Percentiles rank a stretch among this genome's conserved stretches.
These are phyloP conservation scores for Nematocida sp. DNA, from an alignment of 371 early-diverging fungal species.

Conservation along the genomic window DNA sequence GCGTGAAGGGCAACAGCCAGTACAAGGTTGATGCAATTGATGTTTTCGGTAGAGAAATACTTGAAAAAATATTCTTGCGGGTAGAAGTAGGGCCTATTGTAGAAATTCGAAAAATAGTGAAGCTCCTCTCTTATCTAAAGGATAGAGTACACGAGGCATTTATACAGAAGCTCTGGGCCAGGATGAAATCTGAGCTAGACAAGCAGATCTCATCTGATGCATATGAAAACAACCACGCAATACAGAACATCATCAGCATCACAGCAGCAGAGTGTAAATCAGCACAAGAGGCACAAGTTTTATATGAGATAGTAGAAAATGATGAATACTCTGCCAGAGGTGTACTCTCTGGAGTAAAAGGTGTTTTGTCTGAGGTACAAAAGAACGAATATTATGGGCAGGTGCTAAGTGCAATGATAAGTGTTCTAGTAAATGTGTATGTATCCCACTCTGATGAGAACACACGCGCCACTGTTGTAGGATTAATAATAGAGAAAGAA, in stretches of 20 bases:
- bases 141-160: constrained; percentile 41
- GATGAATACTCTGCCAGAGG: constrained; percentile 29
- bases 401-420: constrained; percentile 30
- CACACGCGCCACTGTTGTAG: constrained; percentile 42
- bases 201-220: constrained; percentile 5
- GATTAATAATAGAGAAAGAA: constrained; percentile 35
- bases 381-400: constrained; percentile 1
- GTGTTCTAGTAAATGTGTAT: constrained; percentile 32
- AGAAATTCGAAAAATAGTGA: constrained; percentile 37
- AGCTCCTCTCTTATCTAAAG: constrained; percentile 31
- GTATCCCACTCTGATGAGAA: constrained; percentile 37
- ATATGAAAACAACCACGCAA: constrained; percentile 23
- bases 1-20: not conserved
- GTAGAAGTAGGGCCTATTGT: constrained; percentile 15
- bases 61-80: constrained; percentile 28
- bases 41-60: constrained; percentile 19
- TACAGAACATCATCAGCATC: constrained; percentile 11
- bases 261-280: constrained; percentile 25
- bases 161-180: constrained; percentile 32
- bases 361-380: constrained; percentile 8
- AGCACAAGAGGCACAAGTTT: constrained; percentile 27
- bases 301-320: constrained; percentile 37
- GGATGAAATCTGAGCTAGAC: constrained; percentile 31
- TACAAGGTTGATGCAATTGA: constrained; percentile 36
- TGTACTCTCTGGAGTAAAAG: constrained; percentile 36